Conservation (phyloP, 1,284 basidiomycete genomes). For the Omphalotus olearius region DNA sequence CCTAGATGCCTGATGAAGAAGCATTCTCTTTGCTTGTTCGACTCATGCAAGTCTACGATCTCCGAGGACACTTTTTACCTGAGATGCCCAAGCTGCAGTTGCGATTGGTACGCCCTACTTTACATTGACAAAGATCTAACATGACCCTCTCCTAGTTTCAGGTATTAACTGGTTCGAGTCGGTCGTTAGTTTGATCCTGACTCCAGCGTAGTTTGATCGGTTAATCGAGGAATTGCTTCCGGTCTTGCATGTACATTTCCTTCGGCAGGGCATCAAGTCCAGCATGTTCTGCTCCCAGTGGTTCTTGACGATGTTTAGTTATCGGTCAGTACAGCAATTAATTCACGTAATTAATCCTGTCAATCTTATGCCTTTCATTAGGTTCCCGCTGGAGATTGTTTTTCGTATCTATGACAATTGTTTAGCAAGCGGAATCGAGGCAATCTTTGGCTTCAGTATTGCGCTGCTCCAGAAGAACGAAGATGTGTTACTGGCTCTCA, state of each 20-base stretch:
- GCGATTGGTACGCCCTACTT: conserved; percentile 59
- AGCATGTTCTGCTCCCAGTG: conserved; percentile 98
- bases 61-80: conserved; percentile 93
- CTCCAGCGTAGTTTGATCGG: conserved; percentile 73
- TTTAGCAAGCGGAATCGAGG: conserved; percentile 95
- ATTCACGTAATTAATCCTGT: not conserved
- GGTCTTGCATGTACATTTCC: conserved; percentile 86
- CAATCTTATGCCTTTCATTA: conserved; percentile 25
- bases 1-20: conserved; percentile 96
- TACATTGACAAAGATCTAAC: conserved; percentile 5
- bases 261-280: conserved; percentile 91
- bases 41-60: conserved; percentile 96
- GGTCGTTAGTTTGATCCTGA: conserved; percentile 1
- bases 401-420: conserved; percentile 95
- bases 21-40: conserved; percentile 95
- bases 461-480: conserved; percentile 89
- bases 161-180: conserved; percentile 23
- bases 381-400: conserved; percentile 94
- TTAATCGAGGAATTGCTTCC: conserved; percentile 90
- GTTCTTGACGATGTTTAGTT: conserved; percentile 72
- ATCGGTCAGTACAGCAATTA: not conserved
- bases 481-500: conserved; percentile 68
- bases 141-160: conserved; percentile 30
- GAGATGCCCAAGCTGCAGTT: conserved; percentile 98
- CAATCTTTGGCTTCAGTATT: conserved; percentile 93